Percentiles rank a stretch among this genome's conserved stretches.
phyloP scores from a whole-genome alignment of 2,329 filamentous ascomycete genomes.

The Lecanicillium sp. region DNA sequence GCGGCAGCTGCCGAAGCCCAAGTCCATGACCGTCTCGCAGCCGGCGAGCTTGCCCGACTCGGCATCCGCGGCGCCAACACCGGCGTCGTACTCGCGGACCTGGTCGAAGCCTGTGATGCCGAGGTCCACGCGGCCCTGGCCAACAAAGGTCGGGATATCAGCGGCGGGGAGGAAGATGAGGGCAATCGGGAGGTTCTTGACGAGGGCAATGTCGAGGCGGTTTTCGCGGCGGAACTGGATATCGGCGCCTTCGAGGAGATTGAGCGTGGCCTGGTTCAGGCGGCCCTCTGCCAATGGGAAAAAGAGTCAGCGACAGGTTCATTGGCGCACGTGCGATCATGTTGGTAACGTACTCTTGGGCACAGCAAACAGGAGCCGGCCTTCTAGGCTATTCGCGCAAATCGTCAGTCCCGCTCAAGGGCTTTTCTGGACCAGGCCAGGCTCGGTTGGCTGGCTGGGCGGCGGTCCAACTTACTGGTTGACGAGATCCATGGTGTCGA shows the following conservation, averaged over 20 bases:
- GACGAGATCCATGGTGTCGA: constrained; percentile 47
- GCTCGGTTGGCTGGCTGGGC: not conserved
- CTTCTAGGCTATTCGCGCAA: constrained; percentile 6
- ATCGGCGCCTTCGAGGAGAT: constrained; percentile 87
- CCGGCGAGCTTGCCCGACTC: constrained; percentile 42
- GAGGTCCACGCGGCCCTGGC: constrained; percentile 85
- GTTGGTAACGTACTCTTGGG: constrained; percentile 70
- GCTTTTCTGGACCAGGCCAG: no score
- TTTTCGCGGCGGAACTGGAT: constrained; percentile 95
- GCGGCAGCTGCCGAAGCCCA: constrained; percentile 85
- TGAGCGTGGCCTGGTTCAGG: constrained; percentile 77
- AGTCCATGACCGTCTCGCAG: constrained; percentile 81
- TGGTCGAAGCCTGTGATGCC: constrained; percentile 94
- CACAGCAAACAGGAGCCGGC: constrained; percentile 35
- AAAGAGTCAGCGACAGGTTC: constrained; percentile 9
- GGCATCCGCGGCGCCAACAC: constrained; percentile 39
- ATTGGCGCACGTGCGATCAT: not conserved
- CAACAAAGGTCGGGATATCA: constrained; percentile 96
- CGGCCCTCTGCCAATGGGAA: constrained; percentile 64
- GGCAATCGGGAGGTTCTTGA: constrained; percentile 93
- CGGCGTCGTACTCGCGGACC: constrained; percentile 73
- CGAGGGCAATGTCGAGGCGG: constrained; percentile 92
- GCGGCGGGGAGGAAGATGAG: constrained; percentile 95
- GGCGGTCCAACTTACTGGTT: constrained; percentile 41
- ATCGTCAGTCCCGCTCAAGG: no score